Conservation (phyloP, 2,329 filamentous ascomycete species). For the Phaeomoniella chlamydospora region DNA sequence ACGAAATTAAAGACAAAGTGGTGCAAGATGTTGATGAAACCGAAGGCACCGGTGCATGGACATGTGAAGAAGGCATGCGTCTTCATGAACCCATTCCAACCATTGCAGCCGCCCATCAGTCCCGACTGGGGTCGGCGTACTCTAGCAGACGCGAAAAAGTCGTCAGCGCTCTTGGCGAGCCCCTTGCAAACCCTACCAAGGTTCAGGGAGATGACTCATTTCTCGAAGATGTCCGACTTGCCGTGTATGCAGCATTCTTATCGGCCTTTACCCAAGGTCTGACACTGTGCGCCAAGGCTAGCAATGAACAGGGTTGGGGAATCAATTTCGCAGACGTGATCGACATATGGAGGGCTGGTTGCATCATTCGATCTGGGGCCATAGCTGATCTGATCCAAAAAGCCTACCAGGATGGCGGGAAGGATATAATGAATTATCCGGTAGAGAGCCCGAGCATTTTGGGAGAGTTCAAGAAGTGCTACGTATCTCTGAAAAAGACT, state of each 20-base stretch:
- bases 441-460: constrained; percentile 32
- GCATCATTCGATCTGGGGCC: constrained; percentile 55
- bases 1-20: constrained; percentile 53
- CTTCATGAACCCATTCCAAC: constrained; percentile 52
- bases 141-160: constrained; percentile 39
- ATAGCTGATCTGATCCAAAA: constrained; percentile 42
- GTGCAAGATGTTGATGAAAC: constrained; percentile 53
- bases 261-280: constrained; percentile 52
- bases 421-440: constrained; percentile 28
- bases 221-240: constrained; percentile 42
- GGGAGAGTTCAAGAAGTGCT: constrained; percentile 36
- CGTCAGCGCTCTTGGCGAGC: constrained; percentile 9
- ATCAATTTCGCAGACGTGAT: constrained; percentile 24
- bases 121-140: constrained; percentile 50
- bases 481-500: constrained; percentile 38
- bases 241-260: constrained; percentile 48
- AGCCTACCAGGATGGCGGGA: constrained; percentile 1
- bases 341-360: constrained; percentile 53
- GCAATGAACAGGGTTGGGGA: constrained; percentile 44
- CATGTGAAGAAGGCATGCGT: constrained; percentile 44
- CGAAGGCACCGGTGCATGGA: constrained; percentile 55
- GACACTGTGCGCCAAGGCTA: constrained; percentile 46
- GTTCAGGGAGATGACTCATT: constrained; percentile 27
- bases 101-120: constrained; percentile 46
- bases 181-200: constrained; percentile 9